phyloP scores from a whole-genome alignment of 768 basidiomycete genomes.

The Xerocomus brunneocitrinus region DNA sequence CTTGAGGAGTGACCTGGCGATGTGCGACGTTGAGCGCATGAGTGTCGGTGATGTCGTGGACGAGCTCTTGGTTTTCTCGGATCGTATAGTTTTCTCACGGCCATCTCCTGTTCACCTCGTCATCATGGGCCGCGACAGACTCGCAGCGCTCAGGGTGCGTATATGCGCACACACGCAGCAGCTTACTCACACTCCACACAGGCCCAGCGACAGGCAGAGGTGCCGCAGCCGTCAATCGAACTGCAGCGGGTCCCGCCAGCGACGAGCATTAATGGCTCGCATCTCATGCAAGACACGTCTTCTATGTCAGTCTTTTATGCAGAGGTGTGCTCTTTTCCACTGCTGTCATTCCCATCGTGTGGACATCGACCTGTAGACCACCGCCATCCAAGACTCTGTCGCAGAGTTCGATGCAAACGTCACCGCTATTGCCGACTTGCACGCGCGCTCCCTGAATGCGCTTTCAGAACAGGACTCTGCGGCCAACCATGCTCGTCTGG shows the following conservation, averaged over 20 bases:
- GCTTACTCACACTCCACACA: constrained; percentile 42
- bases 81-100: background rate
- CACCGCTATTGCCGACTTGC: constrained; percentile 42
- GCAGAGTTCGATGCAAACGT: constrained; percentile 43
- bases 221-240: constrained; percentile 22
- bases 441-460: constrained; percentile 47
- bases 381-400: constrained; percentile 46
- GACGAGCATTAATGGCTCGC: background rate
- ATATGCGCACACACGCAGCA: constrained; percentile 28
- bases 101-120: background rate
- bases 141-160: constrained; percentile 76
- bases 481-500: constrained; percentile 43
- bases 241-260: constrained; percentile 17
- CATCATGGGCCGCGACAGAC: constrained; percentile 63
- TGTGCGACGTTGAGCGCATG: constrained; percentile 55
- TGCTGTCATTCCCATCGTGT: background rate
- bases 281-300: constrained; percentile 12
- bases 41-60: constrained; percentile 39
- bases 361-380: constrained; percentile 32
- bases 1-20: constrained; percentile 73
- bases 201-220: constrained; percentile 47
- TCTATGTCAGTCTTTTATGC: constrained; percentile 33
- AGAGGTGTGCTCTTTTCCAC: constrained; percentile 18
- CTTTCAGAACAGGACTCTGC: constrained; percentile 43
- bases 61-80: constrained; percentile 12